Percentiles rank a stretch among this genome's conserved stretches.
phyloP scores from a whole-genome alignment of 306 rosid genomes.

The Abrus precatorius region DNA sequence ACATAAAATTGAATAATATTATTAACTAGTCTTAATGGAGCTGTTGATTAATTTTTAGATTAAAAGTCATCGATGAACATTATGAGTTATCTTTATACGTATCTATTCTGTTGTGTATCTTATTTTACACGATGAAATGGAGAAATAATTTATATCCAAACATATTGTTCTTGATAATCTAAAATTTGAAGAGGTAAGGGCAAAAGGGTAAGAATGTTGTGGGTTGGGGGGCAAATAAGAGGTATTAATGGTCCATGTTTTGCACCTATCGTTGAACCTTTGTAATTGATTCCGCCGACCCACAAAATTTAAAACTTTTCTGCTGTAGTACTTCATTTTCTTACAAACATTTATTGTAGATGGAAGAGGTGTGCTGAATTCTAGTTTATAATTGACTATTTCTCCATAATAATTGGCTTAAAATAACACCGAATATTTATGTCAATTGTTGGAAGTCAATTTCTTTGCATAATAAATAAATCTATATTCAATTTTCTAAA shows the following conservation, averaged over 20 bases:
- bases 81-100: too few species aligned
- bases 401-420: neutral
- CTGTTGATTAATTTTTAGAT: too few species aligned
- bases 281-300: neutral
- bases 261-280: neutral
- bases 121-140: neutral
- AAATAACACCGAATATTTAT: neutral
- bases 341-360: neutral
- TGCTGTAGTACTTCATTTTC: neutral
- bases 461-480: neutral
- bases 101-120: neutral
- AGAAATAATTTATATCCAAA: neutral
- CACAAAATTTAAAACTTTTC: neutral
- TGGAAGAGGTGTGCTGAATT: neutral
- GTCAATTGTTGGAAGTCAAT: neutral
- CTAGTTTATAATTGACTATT: neutral
- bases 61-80: too few species aligned
- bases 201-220: neutral
- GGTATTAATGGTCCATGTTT: neutral
- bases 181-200: neutral
- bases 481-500: neutral
- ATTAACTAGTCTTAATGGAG: too few species aligned
- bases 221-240: neutral
- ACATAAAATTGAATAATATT: too few species aligned
- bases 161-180: neutral